Base-by-base conservation (phyloP, 2,329 filamentous ascomycete species). In the Colletotrichum sp. region DNA sequence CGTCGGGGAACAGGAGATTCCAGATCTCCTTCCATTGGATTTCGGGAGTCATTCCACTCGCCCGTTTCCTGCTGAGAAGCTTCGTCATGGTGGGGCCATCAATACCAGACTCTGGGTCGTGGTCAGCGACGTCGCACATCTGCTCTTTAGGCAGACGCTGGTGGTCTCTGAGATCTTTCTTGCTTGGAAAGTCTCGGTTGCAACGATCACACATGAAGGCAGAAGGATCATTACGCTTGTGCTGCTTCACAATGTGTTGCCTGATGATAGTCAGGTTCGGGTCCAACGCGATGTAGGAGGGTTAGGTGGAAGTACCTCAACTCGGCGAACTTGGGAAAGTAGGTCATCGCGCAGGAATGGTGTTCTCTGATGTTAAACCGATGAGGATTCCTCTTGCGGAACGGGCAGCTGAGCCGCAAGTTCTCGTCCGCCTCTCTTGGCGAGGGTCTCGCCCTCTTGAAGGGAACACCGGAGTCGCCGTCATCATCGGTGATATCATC, bases 331-430 rank as follows among this genome's bases (percentile, higher is more conserved):
- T 85, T 85, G 8, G 80, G 80, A 47, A 86, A 86, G 36, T 84
- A 84, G 1, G 82, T 85, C 80, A 84, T 84, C 18, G 85, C 84
- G 73, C 86, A 87, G 24, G 80, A 81, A 65, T 86, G 83, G 47
- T 87, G 83, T 57, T 87, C 85, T 6, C 86, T 81, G 57, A 87
- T 83, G 43, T 87, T 87, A 76, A 87, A 87, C 2, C 85, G 82
- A 38, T 81, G 79, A 2, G 86, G 84, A 55, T 87, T 87, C 15
- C 85, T 80, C 76, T 86, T 86, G 36, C 86, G 80, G 54, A 83
- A 87, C 2, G 86, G 86, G 69, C 86, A 87, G 66, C 84, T 85
- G 6, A 85, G 75, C 3, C 83, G 81, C 6, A 85, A 77, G 57
- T 83, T 84, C 65, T 84, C 83, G 2, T 85, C 83, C 12, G 33